phyloP scores from a whole-genome alignment of 2,329 filamentous ascomycete genomes.

The Colletotrichum nymphaeae region DNA sequence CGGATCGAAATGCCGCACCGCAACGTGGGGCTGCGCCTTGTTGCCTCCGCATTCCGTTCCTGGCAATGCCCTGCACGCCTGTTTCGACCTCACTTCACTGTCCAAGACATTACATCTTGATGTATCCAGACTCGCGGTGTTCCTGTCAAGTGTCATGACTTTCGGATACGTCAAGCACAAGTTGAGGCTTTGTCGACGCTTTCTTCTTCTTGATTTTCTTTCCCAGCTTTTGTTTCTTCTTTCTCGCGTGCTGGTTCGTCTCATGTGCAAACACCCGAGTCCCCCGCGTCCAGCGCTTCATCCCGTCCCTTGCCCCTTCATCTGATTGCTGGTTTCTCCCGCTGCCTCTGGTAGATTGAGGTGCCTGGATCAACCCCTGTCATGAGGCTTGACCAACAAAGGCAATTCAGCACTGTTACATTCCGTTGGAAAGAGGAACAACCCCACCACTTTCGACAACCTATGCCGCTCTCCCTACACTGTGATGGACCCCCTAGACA shows the following conservation, averaged over 20 bases:
- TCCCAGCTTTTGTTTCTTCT: not conserved
- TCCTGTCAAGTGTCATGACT: not conserved
- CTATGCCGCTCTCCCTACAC: not conserved
- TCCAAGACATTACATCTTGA: constrained; percentile 8
- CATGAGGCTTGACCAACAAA: constrained; percentile 30
- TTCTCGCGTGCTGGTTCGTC: constrained; percentile 14
- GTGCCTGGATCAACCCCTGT: constrained; percentile 8
- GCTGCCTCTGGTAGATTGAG: constrained; percentile 26
- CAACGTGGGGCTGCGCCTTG: constrained; percentile 24
- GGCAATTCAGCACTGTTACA: constrained; percentile 33
- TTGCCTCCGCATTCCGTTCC: constrained; percentile 35
- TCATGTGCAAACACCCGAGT: constrained; percentile 19
- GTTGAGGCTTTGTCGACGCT: not conserved
- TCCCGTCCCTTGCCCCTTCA: constrained; percentile 13
- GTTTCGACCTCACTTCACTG: constrained; percentile 29
- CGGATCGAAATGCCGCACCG: constrained; percentile 30
- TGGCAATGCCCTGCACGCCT: constrained; percentile 27
- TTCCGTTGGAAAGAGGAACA: constrained; percentile 18
- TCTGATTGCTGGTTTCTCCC: constrained; percentile 9
- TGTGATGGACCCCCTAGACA: not conserved
- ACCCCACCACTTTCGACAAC: not conserved
- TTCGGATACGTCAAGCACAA: not conserved
- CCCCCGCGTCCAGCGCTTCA: not conserved
- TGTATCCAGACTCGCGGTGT: not conserved
- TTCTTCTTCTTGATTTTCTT: not conserved